phyloP scores from a whole-genome alignment of 2,329 filamentous ascomycete species.

The Dactylonectria macrodidyma region DNA sequence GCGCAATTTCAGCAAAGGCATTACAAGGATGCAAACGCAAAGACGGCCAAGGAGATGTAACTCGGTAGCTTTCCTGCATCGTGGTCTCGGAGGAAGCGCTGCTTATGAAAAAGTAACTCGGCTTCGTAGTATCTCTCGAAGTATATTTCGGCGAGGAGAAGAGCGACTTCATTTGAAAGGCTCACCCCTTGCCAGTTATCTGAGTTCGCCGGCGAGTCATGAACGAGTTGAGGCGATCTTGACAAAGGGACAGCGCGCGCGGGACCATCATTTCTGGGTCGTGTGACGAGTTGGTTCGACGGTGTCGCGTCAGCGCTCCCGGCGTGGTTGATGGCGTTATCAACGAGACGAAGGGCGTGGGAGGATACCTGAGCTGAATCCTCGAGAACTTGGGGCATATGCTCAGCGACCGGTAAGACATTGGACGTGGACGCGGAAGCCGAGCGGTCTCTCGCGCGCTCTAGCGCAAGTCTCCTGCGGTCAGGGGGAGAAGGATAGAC shows the following conservation, averaged over 20 bases:
- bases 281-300: not conserved
- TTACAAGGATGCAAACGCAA: conserved; percentile 1
- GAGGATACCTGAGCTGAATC: not conserved
- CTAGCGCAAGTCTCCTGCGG: not conserved
- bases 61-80: not conserved
- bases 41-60: not conserved
- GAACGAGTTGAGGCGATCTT: not conserved
- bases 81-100: not conserved
- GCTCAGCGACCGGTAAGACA: not conserved
- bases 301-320: not conserved
- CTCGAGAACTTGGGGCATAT: not conserved
- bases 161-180: not conserved
- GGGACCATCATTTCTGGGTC: not conserved
- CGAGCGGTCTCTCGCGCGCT: not conserved
- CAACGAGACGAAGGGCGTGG: not conserved
- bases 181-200: not conserved
- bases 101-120: not conserved
- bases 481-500: conserved; percentile 3
- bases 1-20: not conserved
- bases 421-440: not conserved
- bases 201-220: not conserved
- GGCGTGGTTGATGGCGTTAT: not conserved
- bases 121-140: conserved; percentile 2
- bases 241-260: not conserved
- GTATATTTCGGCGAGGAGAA: not conserved